Base-by-base conservation (phyloP, 495 filamentous ascomycete genomes). In the Rostrohypoxylon terebratum region DNA sequence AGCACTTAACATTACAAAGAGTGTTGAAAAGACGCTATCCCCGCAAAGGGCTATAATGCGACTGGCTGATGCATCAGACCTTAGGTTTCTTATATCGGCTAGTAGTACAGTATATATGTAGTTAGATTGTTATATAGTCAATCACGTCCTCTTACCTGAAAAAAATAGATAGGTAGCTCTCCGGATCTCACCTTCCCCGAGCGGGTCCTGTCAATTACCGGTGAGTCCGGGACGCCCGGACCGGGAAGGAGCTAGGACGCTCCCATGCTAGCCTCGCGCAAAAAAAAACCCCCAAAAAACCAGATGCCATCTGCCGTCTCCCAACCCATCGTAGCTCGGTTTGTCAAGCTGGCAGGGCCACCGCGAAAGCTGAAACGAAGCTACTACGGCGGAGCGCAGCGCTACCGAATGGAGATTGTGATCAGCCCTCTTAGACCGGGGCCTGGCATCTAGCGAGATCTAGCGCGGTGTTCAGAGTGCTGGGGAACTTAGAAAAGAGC, bases 201-300 rank as follows among this genome's bases (percentile, higher is more conserved):
- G 23, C 48, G 48, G 48, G 21, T 53, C 48, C 23, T 45, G 48
- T 53, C 48, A 23, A 53, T 53, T 23, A 53, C 48, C 48, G 48
- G 48, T 53, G 48, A 53, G 11, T 4, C 23, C 48, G 23, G 48
- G 48, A 53, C 23, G 8, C 48, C 48, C 48, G 48, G 48, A 14
- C 48, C 48, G 48, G 47, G 47, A 50, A 50, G 8, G 47, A 50
- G 20, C 47, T 53, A 53, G 13, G 1, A 28, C 48, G 10, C 11
- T n/a, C 48, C 48, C 48, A 23, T 28, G 48, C 48, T 53, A 53
- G 48, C 20, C 23, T 21, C 8, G 47, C 34, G 34, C 34, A 42
- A 48, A 21, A 8, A 18, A 45, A 20, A 48, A 21, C 1, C 20
- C 9, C 8, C 18, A 50, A 23, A 9, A n/a, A n/a, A n/a, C n/a